A percentile compares a stretch with the other conserved stretches of the same genome.
phyloP scores from a whole-genome alignment of 768 basidiomycete species.

The Brasilioporus rufonigricans region DNA sequence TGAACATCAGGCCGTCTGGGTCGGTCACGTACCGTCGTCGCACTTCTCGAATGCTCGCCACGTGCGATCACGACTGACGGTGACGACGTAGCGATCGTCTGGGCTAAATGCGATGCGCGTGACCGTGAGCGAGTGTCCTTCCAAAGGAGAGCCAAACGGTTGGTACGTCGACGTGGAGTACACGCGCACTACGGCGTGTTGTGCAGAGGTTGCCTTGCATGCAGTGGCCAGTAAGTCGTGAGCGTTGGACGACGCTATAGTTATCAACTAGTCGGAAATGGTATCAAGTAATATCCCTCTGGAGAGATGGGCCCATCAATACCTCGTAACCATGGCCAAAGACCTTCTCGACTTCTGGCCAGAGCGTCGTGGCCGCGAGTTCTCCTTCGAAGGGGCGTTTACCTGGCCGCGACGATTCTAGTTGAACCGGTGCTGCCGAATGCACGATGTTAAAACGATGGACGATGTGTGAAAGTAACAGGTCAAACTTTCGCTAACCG shows the following conservation, averaged over 20 bases:
- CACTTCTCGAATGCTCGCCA: constrained; percentile 78
- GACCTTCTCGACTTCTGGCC: constrained; percentile 96
- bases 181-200: constrained; percentile 87
- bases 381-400: constrained; percentile 87
- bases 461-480: neutral
- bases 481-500: constrained; percentile 60
- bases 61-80: constrained; percentile 88
- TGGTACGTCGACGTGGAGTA: constrained; percentile 73
- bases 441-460: neutral
- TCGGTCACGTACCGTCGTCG: constrained; percentile 35
- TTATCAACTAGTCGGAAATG: constrained; percentile 58
- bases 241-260: constrained; percentile 71
- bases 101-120: constrained; percentile 90
- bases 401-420: constrained; percentile 12
- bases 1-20: neutral
- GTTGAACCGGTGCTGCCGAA: constrained; percentile 16
- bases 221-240: constrained; percentile 78
- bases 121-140: constrained; percentile 86
- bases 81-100: constrained; percentile 73
- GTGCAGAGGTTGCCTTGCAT: constrained; percentile 82
- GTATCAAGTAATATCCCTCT: neutral
- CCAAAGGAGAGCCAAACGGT: constrained; percentile 65
- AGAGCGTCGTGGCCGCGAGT: constrained; percentile 80
- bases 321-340: constrained; percentile 99
- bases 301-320: neutral